These are phyloP conservation scores for Aciculosporium take DNA, from an alignment of 2,329 filamentous ascomycete genomes.

Conservation along the genomic window DNA sequence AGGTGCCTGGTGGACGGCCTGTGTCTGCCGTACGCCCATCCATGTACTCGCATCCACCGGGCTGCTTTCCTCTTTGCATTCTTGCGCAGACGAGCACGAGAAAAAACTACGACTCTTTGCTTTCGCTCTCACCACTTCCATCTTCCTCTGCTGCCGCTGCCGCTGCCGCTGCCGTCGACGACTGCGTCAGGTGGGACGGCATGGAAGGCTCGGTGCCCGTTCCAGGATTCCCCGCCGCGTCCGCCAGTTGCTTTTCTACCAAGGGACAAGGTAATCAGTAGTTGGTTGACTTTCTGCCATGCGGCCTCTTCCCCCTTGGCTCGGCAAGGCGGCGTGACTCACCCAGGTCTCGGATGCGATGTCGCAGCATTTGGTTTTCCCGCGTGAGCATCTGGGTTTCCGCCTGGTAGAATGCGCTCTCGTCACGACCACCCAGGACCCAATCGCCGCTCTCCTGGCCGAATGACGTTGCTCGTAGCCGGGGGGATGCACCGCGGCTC, in stretches of 20 bases:
- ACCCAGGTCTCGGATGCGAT: slow-evolving; percentile 62
- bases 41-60: too few relatives aligned
- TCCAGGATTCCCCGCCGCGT: slow-evolving; percentile 20
- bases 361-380: slow-evolving; percentile 72
- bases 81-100: background rate
- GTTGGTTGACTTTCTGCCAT: background rate
- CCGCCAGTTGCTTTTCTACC: slow-evolving; percentile 37
- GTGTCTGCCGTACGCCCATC: too few relatives aligned
- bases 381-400: slow-evolving; percentile 65
- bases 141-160: slow-evolving; percentile 28
- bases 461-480: slow-evolving; percentile 43
- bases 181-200: slow-evolving; percentile 33
- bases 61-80: background rate
- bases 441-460: slow-evolving; percentile 46
- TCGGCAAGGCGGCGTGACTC: slow-evolving; percentile 11
- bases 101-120: slow-evolving; percentile 8
- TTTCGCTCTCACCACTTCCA: slow-evolving; percentile 7
- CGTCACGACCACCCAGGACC: slow-evolving; percentile 52
- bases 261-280: background rate
- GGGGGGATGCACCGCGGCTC: slow-evolving; percentile 41
- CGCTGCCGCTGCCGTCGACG: slow-evolving; percentile 32
- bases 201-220: slow-evolving; percentile 30
- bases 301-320: background rate
- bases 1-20: too few relatives aligned
- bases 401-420: slow-evolving; percentile 67